Conservation (phyloP, 2,329 filamentous ascomycete genomes). For the Venturia carpophila region DNA sequence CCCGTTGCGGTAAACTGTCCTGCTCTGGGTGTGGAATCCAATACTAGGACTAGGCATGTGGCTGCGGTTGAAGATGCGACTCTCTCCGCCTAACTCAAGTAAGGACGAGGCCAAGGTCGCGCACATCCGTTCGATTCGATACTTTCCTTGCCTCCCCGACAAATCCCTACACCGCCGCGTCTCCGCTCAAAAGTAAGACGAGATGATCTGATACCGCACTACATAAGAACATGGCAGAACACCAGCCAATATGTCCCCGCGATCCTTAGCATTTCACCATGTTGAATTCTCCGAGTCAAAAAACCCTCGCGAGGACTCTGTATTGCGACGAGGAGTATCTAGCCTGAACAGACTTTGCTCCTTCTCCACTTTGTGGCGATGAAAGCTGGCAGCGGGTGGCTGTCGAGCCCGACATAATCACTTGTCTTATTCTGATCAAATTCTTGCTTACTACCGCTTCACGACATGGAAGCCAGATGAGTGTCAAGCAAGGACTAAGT, state of each 20-base stretch:
- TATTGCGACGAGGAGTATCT: not conserved
- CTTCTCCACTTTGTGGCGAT: not conserved
- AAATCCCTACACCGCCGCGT: slow-evolving; percentile 3
- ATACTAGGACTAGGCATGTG: not conserved
- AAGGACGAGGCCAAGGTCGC: slow-evolving; percentile 1
- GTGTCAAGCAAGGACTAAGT: not conserved
- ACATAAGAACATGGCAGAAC: not conserved
- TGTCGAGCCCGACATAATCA: not conserved
- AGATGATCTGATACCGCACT: not conserved
- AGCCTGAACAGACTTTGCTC: not conserved
- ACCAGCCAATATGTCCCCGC: not conserved
- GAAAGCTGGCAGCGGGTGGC: not conserved
- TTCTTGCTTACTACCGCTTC: not conserved
- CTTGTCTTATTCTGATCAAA: not conserved
- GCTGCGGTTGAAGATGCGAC: not conserved
- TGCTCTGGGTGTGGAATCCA: not conserved
- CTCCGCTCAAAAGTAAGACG: not conserved
- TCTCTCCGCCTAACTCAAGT: not conserved
- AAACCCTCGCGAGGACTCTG: not conserved
- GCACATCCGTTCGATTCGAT: not conserved
- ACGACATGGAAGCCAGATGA: not conserved
- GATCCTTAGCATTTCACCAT: not conserved
- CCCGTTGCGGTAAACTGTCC: not conserved
- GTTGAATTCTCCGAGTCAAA: not conserved
- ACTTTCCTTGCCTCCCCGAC: not conserved